These are phyloP conservation scores for Penicillium decumbens DNA, from an alignment of 2,329 filamentous ascomycete species.

Conservation along the genomic window DNA sequence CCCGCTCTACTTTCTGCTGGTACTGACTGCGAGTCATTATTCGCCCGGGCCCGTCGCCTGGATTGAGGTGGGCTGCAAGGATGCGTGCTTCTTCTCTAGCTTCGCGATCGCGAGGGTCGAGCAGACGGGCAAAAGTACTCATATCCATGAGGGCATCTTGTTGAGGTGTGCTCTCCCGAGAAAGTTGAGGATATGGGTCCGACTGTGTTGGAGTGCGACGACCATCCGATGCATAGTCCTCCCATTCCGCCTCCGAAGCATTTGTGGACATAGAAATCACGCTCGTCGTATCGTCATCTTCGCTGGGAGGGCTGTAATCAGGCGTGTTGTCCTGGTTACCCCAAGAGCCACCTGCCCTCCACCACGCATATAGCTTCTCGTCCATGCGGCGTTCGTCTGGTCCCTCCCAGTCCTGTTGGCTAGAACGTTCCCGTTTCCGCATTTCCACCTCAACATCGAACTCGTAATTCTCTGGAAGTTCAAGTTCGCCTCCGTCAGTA, in stretches of 20 bases:
- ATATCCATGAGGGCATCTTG: conserved; percentile 62
- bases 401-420: conserved; percentile 39
- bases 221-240: conserved; percentile 45
- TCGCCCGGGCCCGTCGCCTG: conserved; percentile 41
- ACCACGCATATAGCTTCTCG: conserved; percentile 74
- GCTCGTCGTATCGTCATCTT: conserved; percentile 71
- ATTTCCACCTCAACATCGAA: conserved; percentile 80
- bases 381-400: conserved; percentile 65
- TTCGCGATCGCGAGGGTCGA: conserved; percentile 72
- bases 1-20: conserved; percentile 60
- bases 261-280: conserved; percentile 64
- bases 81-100: conserved; percentile 76
- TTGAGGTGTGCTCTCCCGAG: conserved; percentile 49
- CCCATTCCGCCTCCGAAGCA: conserved; percentile 47
- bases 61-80: conserved; percentile 72
- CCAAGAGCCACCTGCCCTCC: conserved; percentile 78
- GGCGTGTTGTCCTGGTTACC: conserved; percentile 75
- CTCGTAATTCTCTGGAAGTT: conserved; percentile 56
- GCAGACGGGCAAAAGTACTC: conserved; percentile 68
- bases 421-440: conserved; percentile 55
- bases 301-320: conserved; percentile 60
- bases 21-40: conserved; percentile 81
- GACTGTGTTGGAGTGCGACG: conserved; percentile 69
- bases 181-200: conserved; percentile 49
- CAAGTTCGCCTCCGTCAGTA: conserved; percentile 50